phyloP scores from a whole-genome alignment of 768 basidiomycete species.

The Dentipellis fragilis region DNA sequence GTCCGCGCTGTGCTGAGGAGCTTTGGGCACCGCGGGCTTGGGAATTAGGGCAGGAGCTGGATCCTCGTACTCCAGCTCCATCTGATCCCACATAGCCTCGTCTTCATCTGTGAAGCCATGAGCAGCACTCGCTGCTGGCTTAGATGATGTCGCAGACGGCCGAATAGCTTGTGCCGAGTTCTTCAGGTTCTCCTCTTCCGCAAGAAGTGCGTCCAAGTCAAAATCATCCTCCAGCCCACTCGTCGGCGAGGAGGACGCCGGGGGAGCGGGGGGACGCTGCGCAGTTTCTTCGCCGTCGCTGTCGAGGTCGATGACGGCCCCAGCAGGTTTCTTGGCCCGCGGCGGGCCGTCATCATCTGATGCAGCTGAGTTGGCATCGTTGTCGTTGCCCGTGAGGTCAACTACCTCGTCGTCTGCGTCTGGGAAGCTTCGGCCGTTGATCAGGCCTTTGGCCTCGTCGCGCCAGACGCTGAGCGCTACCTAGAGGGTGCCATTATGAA shows the following conservation, averaged over 20 bases:
- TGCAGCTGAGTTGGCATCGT: slow-evolving; percentile 13
- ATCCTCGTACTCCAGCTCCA: slow-evolving; percentile 12
- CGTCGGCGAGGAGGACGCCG: not conserved
- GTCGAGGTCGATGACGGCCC: slow-evolving; percentile 7
- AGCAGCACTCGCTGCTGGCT: slow-evolving; percentile 4
- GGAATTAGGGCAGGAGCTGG: slow-evolving; percentile 2
- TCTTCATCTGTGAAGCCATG: slow-evolving; percentile 25
- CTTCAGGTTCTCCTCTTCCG: slow-evolving; percentile 4
- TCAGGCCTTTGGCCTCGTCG: slow-evolving; percentile 48
- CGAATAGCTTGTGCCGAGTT: too few species aligned
- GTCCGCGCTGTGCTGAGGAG: slow-evolving; percentile 7
- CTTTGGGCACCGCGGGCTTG: slow-evolving; percentile 3
- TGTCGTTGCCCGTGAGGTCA: slow-evolving; percentile 31
- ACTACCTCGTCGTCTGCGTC: slow-evolving; percentile 36
- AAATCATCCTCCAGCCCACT: slow-evolving; percentile 1
- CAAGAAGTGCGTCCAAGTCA: slow-evolving; percentile 12
- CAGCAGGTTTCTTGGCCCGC: slow-evolving; percentile 1
- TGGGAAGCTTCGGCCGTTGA: slow-evolving; percentile 23
- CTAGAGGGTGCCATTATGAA: slow-evolving; percentile 22
- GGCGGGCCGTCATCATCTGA: not conserved
- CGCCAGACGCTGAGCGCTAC: slow-evolving; percentile 68
- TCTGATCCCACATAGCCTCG: slow-evolving; percentile 26
- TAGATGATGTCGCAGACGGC: slow-evolving; percentile 1
- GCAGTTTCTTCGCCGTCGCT: not conserved
- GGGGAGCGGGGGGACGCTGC: slow-evolving; percentile 3